Evolutionary conservation across 2,329 filamentous ascomycete genomes (phyloP).

Genomic region (Microcera coccophila): DNA sequence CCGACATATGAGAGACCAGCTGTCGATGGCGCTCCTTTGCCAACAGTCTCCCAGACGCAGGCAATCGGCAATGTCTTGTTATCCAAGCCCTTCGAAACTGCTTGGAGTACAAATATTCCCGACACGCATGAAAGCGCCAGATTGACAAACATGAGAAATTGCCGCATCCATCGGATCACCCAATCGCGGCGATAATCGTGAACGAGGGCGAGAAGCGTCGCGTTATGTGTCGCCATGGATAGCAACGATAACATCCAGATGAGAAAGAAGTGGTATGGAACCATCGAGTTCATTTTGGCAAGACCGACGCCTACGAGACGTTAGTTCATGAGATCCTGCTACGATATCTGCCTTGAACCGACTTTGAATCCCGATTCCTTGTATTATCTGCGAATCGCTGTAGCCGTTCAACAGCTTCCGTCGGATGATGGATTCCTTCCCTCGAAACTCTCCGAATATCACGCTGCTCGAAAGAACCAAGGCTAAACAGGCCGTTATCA

Average conservation of each 20-base stretch:
- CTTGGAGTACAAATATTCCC: slow-evolving; percentile 54
- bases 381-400: slow-evolving; percentile 65
- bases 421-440: slow-evolving; percentile 48
- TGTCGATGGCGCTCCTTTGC: slow-evolving; percentile 35
- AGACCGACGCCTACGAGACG: slow-evolving; percentile 46
- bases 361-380: slow-evolving; percentile 64
- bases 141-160: slow-evolving; percentile 64
- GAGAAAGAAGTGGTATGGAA: slow-evolving; percentile 67
- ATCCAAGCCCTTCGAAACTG: slow-evolving; percentile 49
- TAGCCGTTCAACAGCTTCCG: slow-evolving; percentile 63
- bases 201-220: slow-evolving; percentile 60
- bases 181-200: slow-evolving; percentile 64
- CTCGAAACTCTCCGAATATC: slow-evolving; percentile 51
- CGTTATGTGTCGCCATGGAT: slow-evolving; percentile 62
- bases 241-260: slow-evolving; percentile 65
- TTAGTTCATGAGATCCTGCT: background rate
- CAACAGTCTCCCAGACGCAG: slow-evolving; percentile 54
- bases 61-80: slow-evolving; percentile 54
- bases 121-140: slow-evolving; percentile 54
- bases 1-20: slow-evolving; percentile 50
- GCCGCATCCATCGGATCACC: slow-evolving; percentile 63
- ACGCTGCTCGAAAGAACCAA: slow-evolving; percentile 54
- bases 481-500: slow-evolving; percentile 58
- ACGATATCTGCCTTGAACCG: slow-evolving; percentile 4
- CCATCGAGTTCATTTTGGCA: slow-evolving; percentile 54